Percentiles rank a stretch among this genome's conserved stretches.
Conservation (phyloP, 179 eudicot species). For the Silene noctiflora region DNA sequence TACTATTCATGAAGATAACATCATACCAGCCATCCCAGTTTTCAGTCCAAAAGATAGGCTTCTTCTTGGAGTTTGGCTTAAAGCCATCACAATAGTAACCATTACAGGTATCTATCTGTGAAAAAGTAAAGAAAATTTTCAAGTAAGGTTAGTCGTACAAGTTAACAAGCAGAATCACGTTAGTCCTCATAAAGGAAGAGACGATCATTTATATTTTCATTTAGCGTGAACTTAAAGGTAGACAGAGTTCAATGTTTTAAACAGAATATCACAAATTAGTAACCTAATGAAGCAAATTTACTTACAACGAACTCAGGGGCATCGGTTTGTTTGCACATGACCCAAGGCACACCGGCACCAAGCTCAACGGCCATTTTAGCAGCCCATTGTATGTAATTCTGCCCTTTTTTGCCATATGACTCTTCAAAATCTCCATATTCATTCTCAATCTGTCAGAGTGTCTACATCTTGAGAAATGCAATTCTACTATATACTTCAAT, state of each 20-base stretch:
- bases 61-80: slow-evolving; percentile 75
- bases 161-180: background rate
- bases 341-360: slow-evolving; percentile 98
- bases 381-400: slow-evolving; percentile 81
- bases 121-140: background rate
- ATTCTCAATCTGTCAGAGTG: slow-evolving; percentile 71
- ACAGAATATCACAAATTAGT: background rate
- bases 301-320: slow-evolving; percentile 87
- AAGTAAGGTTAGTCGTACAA: background rate
- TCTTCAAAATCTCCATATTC: slow-evolving; percentile 79
- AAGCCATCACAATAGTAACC: slow-evolving; percentile 93
- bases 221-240: background rate
- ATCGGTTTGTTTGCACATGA: slow-evolving; percentile 95
- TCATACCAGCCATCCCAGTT: slow-evolving; percentile 99
- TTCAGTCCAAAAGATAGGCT: slow-evolving; percentile 94
- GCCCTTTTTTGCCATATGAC: slow-evolving; percentile 64
- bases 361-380: slow-evolving; percentile 88
- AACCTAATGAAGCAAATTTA: slow-evolving; percentile 10
- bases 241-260: background rate
- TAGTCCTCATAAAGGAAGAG: background rate
- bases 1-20: slow-evolving; percentile 7
- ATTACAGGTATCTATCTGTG: slow-evolving; percentile 92
- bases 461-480: background rate
- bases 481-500: background rate
- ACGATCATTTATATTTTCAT: background rate